Base-by-base conservation (phyloP, 805 yeast species). In the Nakazawaea anatomiae region DNA sequence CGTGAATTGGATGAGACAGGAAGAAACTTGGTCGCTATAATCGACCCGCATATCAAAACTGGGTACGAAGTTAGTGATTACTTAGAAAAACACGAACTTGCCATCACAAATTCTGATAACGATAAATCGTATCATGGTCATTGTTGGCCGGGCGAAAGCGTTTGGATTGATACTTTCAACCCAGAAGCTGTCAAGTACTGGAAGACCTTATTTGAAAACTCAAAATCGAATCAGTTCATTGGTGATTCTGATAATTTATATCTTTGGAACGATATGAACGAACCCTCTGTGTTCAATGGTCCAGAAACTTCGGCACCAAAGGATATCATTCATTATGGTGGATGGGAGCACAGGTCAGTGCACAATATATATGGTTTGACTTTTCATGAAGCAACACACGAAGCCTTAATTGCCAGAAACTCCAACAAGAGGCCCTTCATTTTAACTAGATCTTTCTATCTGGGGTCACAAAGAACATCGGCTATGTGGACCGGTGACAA, bases 401-500 rank as follows among this genome's bases (percentile, higher is more conserved):
- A 82, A 4, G 83, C 96, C 0, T 66, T 91, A 61, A 59, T 67
- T 12, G 67, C 73, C 18, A 75, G 96, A 51, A 61, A 68, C 25
- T 63, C 74, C 1, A 59, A 67, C 42, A 75, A 80, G 51, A 77
- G 99, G 52, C 99, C 99, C 7, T 94, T 94, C 60, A 69, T 92
- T 11, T 73, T 94, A 44, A 89, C 99, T 0, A 74, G 99, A 55
- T 76, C 97, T 0, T 92, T 79, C 65, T 94, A 76, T 63, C 78
- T 97, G 0, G 99, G 99, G 0, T 88, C 97, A 2, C 98, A 94
- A 67, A 76, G 91, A 58, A 75, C 94, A 0, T 83, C 94, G 0
- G 96, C 98, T 0, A 85, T 87, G 80, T 94, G 99, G 99, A 89
- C 97, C 0, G 99, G 99, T 43, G 99, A 94, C 65, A 94, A 92